Evolutionary conservation across 2,329 filamentous ascomycete genomes (phyloP).

Genomic region (Phialophora verrucosa): DNA sequence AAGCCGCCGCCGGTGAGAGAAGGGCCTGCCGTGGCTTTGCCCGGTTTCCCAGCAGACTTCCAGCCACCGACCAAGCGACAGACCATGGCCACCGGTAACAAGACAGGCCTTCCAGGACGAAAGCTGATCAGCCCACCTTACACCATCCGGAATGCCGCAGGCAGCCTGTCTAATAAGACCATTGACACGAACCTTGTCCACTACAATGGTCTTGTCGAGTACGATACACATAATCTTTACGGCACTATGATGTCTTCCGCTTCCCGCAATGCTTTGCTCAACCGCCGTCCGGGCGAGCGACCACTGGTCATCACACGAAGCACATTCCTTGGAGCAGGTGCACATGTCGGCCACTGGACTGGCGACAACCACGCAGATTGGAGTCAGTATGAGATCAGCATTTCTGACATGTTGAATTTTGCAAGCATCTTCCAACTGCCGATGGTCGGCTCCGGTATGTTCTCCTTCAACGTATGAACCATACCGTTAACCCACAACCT

Average conservation of each 20-base stretch:
- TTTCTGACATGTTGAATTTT: slow-evolving; percentile 66
- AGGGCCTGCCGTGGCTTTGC: slow-evolving; percentile 57
- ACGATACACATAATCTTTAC: slow-evolving; percentile 79
- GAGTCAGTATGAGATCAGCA: slow-evolving; percentile 64
- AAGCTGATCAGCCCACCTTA: slow-evolving; percentile 70
- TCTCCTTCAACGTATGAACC: neutral
- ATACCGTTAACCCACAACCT: neutral
- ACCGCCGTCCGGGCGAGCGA: slow-evolving; percentile 66
- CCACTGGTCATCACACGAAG: slow-evolving; percentile 77
- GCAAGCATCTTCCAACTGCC: slow-evolving; percentile 70
- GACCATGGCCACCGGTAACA: slow-evolving; percentile 39
- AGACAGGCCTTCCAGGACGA: slow-evolving; percentile 65
- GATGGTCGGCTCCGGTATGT: slow-evolving; percentile 61
- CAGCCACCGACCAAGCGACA: slow-evolving; percentile 56
- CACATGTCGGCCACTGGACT: slow-evolving; percentile 65
- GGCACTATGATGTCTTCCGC: slow-evolving; percentile 75
- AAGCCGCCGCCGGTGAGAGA: slow-evolving; percentile 67
- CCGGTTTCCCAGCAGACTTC: slow-evolving; percentile 71
- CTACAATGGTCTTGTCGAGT: slow-evolving; percentile 69
- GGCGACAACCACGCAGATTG: slow-evolving; percentile 66
- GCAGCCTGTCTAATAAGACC: slow-evolving; percentile 60
- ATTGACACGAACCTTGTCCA: slow-evolving; percentile 72
- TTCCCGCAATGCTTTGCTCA: slow-evolving; percentile 69
- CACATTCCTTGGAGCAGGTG: slow-evolving; percentile 74
- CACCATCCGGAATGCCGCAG: slow-evolving; percentile 67